Evolutionary conservation across 2,329 filamentous ascomycete species (phyloP).

Genomic region (Fusarium euwallaceae): DNA sequence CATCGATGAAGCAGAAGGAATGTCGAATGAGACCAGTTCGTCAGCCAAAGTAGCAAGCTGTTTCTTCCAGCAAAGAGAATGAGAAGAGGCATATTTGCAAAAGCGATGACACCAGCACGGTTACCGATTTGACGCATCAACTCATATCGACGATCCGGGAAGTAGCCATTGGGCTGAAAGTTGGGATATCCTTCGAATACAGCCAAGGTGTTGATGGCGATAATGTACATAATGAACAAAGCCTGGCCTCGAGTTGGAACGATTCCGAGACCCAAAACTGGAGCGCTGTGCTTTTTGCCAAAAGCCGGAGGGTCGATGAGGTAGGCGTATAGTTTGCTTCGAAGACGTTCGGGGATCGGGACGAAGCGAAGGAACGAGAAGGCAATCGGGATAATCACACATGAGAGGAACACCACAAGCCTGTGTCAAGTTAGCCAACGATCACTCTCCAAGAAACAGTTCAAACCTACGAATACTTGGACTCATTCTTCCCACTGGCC

Average conservation of each 20-base stretch:
- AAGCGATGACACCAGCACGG: conserved; percentile 57
- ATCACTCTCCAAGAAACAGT: accelerated
- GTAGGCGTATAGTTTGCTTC: conserved; percentile 43
- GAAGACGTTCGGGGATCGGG: conserved; percentile 16
- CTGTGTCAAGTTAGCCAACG: conserved; percentile 12
- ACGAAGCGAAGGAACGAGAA: conserved; percentile 40
- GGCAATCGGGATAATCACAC: conserved; percentile 32
- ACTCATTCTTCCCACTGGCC: conserved; percentile 17
- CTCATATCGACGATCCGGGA: conserved; percentile 38
- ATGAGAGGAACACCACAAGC: conserved; percentile 37
- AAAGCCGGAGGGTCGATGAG: conserved; percentile 46
- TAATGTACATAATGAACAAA: conserved; percentile 58
- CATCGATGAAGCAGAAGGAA: conserved; percentile 64
- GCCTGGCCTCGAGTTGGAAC: conserved; percentile 58
- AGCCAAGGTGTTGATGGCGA: conserved; percentile 55
- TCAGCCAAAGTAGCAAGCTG: conserved; percentile 61
- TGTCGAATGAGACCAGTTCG: conserved; percentile 63
- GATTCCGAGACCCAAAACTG: conserved; percentile 42
- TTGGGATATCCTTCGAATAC: conserved; percentile 47
- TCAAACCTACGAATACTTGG: conserved; percentile 35
- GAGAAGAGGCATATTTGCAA: conserved; percentile 56
- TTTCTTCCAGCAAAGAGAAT: conserved; percentile 62
- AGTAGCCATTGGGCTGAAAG: conserved; percentile 48
- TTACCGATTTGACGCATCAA: conserved; percentile 54
- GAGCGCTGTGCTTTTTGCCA: conserved; percentile 42